Conservation (phyloP, 2,329 filamentous ascomycete genomes). For the Akanthomyces dipterigenus region DNA sequence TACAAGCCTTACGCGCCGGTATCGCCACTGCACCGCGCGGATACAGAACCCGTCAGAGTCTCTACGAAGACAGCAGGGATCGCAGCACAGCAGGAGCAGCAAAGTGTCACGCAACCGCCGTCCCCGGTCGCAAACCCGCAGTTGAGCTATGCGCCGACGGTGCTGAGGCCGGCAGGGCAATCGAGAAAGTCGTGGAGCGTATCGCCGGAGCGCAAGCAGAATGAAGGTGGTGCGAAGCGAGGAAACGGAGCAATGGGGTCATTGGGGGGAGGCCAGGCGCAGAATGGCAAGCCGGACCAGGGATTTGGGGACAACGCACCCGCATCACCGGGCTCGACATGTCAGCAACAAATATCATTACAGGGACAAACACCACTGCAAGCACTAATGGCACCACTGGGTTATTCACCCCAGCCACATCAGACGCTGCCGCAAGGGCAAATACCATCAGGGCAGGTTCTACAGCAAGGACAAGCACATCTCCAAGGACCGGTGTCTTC, state of each 20-base stretch:
- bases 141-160: neutral
- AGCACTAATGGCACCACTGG: neutral
- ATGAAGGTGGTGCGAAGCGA: neutral
- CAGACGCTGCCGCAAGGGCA: neutral
- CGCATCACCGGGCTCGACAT: neutral
- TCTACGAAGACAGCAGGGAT: too few species aligned
- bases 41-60: neutral
- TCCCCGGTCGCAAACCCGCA: neutral
- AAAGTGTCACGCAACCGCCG: neutral
- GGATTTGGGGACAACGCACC: neutral
- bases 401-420: neutral
- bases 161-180: constrained; percentile 5
- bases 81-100: neutral
- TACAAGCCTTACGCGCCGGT: constrained; percentile 3
- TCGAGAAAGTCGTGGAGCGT: neutral
- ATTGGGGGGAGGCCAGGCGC: neutral
- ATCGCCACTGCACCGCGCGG: neutral
- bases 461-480: neutral
- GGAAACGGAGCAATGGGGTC: too few species aligned
- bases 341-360: neutral
- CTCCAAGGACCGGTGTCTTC: neutral
- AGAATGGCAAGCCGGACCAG: neutral
- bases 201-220: constrained; percentile 7
- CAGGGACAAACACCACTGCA: neutral
- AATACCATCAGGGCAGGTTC: too few species aligned